phyloP scores from a whole-genome alignment of 2,329 filamentous ascomycete species.

The Aspergillus brasiliensis region DNA sequence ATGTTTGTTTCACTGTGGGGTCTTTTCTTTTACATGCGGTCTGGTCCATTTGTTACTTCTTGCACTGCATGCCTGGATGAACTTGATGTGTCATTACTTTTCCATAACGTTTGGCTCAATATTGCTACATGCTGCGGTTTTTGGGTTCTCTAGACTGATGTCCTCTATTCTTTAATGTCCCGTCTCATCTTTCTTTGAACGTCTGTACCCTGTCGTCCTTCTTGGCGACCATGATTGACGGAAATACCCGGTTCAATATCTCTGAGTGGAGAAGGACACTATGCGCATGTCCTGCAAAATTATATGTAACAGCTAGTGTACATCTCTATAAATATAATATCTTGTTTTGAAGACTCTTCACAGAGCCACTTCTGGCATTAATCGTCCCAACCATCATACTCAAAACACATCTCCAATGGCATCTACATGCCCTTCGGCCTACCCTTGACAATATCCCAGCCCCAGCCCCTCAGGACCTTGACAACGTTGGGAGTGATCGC shows the following conservation, averaged over 20 bases:
- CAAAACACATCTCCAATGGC: not conserved
- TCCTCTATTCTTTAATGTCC: not conserved
- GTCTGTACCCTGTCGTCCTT: constrained; percentile 4
- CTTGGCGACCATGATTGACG: constrained; percentile 3
- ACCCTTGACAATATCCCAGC: constrained; percentile 90
- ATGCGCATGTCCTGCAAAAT: constrained; percentile 18
- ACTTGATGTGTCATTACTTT: not conserved
- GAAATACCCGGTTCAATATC: constrained; percentile 14
- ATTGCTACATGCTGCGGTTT: not conserved
- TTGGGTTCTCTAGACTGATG: not conserved
- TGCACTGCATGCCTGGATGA: not conserved
- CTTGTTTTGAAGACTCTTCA: constrained; percentile 24
- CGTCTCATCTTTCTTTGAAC: constrained; percentile 7
- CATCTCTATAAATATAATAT: constrained; percentile 18
- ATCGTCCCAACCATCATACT: not conserved
- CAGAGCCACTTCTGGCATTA: constrained; percentile 12
- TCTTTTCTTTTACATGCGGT: not conserved
- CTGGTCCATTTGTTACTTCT: not conserved
- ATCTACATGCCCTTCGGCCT: constrained; percentile 44
- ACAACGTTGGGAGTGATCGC: constrained; percentile 94
- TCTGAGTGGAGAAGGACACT: constrained; percentile 25
- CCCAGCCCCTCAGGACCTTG: constrained; percentile 81
- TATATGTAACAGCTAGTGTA: constrained; percentile 40
- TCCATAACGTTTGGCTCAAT: not conserved
- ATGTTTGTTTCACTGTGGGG: not conserved